Conservation (phyloP, 805 yeast genomes). For the Candida vartiovaarae region DNA sequence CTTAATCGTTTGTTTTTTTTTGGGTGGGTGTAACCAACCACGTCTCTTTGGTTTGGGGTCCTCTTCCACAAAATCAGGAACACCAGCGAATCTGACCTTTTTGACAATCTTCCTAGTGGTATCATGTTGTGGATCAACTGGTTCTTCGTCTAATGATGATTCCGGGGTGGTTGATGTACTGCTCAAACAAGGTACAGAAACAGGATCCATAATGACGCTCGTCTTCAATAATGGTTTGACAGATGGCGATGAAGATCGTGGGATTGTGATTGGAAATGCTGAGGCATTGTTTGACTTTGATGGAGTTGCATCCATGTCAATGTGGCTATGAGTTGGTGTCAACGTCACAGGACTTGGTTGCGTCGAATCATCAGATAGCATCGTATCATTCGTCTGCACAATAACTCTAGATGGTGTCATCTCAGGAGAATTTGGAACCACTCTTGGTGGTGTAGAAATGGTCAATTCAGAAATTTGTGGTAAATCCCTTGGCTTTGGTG, state of each 20-base stretch:
- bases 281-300: neutral
- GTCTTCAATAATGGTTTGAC: slow-evolving; percentile 4
- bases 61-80: slow-evolving; percentile 18
- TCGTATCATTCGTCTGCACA: neutral
- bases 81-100: slow-evolving; percentile 23
- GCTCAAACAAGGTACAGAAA: neutral
- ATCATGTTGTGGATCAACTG: neutral
- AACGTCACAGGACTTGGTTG: neutral
- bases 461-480: neutral
- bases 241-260: slow-evolving; percentile 4
- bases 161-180: slow-evolving; percentile 7
- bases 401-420: neutral
- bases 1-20: neutral
- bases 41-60: slow-evolving; percentile 17
- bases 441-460: neutral
- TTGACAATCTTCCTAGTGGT: slow-evolving; percentile 12
- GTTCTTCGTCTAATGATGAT: slow-evolving; percentile 2
- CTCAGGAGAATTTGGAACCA: neutral
- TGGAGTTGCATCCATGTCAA: neutral
- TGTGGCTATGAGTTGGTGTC: neutral
- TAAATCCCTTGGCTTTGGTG: slow-evolving; percentile 1
- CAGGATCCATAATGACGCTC: neutral
- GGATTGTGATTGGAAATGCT: neutral
- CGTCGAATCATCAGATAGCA: too few relatives aligned
- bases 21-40: slow-evolving; percentile 21